These are phyloP conservation scores for Pythium chondricola DNA, from an alignment of 352 stramenopile genomes.

Conservation along the genomic window DNA sequence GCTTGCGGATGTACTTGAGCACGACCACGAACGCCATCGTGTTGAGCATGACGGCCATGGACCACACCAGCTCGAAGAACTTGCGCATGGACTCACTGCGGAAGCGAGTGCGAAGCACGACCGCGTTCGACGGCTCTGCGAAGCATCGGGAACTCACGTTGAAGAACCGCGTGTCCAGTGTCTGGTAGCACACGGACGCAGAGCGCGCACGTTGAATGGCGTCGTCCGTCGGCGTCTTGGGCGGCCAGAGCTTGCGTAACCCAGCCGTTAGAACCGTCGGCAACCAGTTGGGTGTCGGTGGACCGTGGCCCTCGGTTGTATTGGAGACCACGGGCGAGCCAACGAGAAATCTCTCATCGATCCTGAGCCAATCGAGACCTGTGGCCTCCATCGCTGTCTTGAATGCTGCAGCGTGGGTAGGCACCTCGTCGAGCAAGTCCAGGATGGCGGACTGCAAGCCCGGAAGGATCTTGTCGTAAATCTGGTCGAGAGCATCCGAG, in stretches of 20 bases:
- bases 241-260: conserved; percentile 35
- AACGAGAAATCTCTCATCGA: conserved; percentile 20
- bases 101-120: conserved; percentile 8
- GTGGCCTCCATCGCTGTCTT: conserved; percentile 12
- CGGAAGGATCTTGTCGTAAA: conserved; percentile 32
- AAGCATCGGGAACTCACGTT: conserved; percentile 28
- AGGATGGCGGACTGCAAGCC: conserved; percentile 20
- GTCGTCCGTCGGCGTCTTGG: conserved; percentile 24
- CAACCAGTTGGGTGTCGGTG: conserved; percentile 21
- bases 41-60: conserved; percentile 39
- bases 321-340: conserved; percentile 21
- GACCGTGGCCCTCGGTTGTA: conserved; percentile 19
- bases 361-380: conserved; percentile 6
- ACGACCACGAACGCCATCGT: conserved; percentile 34
- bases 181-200: conserved; percentile 30
- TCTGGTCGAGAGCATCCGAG: conserved; percentile 22
- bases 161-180: conserved; percentile 29
- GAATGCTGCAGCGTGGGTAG: conserved; percentile 12
- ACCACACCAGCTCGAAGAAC: conserved; percentile 38
- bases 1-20: conserved; percentile 40
- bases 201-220: conserved; percentile 20
- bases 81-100: conserved; percentile 29
- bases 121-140: conserved; percentile 21
- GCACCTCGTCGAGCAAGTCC: conserved; percentile 23
- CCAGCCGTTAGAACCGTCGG: conserved; percentile 26